phyloP scores from a whole-genome alignment of 352 stramenopile genomes.

The Globisporangium polare region DNA sequence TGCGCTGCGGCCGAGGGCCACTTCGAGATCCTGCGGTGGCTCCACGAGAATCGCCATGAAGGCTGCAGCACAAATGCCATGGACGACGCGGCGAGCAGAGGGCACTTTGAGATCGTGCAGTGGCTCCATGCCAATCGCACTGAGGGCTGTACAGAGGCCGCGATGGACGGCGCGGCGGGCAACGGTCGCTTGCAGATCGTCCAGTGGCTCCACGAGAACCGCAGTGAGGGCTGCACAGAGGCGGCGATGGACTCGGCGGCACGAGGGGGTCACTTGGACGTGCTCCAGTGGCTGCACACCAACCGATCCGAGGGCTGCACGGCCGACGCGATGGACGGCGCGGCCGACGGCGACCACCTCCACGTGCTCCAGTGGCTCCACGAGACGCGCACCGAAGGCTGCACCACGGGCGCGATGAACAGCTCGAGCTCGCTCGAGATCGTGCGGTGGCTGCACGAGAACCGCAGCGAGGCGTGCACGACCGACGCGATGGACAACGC shows the following conservation, averaged over 20 bases:
- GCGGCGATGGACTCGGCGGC: conserved; percentile 13
- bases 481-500: conserved; percentile 28
- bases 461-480: conserved; percentile 20
- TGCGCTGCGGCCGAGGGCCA: conserved; percentile 22
- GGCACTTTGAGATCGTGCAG: conserved; percentile 16
- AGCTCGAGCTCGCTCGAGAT: conserved; percentile 18
- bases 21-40: conserved; percentile 19
- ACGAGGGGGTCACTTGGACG: conserved; percentile 7
- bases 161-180: conserved; percentile 11
- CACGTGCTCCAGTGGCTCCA: conserved; percentile 21
- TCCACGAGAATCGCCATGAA: conserved; percentile 19
- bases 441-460: conserved; percentile 16
- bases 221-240: conserved; percentile 25
- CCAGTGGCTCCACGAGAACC: conserved; percentile 45
- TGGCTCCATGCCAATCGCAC: conserved; percentile 13
- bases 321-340: conserved; percentile 22
- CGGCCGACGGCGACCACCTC: conserved; percentile 18
- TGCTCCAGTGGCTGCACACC: conserved; percentile 9
- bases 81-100: conserved; percentile 18
- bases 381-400: conserved; percentile 15
- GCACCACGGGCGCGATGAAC: conserved; percentile 16
- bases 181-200: conserved; percentile 21
- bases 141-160: conserved; percentile 4
- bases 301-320: conserved; percentile 4
- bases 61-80: conserved; percentile 20